Evolutionary conservation across 2,329 filamentous ascomycete genomes (phyloP), one percentile per base, ranked within the genome.

Genomic region (Trichothecium roseum): DNA sequence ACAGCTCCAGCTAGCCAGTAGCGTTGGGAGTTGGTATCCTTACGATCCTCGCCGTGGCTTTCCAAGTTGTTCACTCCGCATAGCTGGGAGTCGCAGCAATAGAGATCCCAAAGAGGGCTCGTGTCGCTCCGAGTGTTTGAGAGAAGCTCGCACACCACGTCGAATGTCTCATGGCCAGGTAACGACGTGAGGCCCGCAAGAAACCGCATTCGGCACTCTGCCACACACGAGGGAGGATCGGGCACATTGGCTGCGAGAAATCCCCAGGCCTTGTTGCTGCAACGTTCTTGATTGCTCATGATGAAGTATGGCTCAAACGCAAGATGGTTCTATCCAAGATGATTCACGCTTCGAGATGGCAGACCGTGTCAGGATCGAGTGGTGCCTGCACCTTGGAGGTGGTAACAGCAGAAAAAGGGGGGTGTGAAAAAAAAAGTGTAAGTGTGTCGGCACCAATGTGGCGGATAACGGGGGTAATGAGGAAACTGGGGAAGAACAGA

Each of bases 1-100:
- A 27, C 15, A 27, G 9, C 24, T 18, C n/a, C 22, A 27, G 33
- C 8, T 27, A 12, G n/a, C 15, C 10, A 35, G 29, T 28, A 14
- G n/a, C n/a, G n/a, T n/a, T n/a, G 20, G 10, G 12, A 18, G 6
- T 36, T 26, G 16, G 27, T 18, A 34, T 20, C 12, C 12, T 33
- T 52, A 59, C 70, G 69, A 47, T 70, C 67, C 48, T 65, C 58
- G n/a, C 50, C 53, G 33, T 38, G 34, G 18, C 42, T 39, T 10
- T 40, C 41, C 18, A 55, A 42, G 34, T 55, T 51, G 36, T 57
- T 52, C 30, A 73, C 66, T 18, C 69, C 69, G 45, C 69, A 74
- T 33, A 57, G 57, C 34, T 56, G 59, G 33, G 60, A 57, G 46
- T 72, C 67, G 48, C 70, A 72, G 49, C 67, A 68, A 46, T 74